A percentile compares a stretch with the other conserved stretches of the same genome.
These are phyloP conservation scores for Aeschynomene evenia DNA, from an alignment of 306 rosid species.

Conservation along the genomic window DNA sequence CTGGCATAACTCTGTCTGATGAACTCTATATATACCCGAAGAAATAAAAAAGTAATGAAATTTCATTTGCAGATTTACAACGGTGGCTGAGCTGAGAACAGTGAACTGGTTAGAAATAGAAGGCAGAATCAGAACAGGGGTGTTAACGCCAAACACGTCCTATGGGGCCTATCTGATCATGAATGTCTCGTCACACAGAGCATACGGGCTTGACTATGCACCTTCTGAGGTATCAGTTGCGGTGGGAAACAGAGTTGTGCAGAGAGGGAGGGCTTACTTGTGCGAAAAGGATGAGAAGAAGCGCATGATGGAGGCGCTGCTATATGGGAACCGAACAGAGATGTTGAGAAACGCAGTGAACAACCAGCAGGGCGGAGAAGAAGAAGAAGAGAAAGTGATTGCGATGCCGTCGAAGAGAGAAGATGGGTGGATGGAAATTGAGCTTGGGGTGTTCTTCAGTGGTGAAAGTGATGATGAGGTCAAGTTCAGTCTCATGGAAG, in stretches of 20 bases:
- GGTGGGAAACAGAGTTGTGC: constrained; percentile 31
- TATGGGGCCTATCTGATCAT: constrained; percentile 58
- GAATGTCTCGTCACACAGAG: constrained; percentile 37
- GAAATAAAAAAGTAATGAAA: too few relatives aligned
- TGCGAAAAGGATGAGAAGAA: constrained; percentile 22
- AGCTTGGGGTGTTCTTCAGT: constrained; percentile 54
- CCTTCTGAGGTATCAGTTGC: constrained; percentile 37
- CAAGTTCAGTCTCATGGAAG: constrained; percentile 46
- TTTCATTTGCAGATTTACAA: constrained; percentile 45
- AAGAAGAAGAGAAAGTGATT: not conserved
- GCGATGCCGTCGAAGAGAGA: constrained; percentile 28
- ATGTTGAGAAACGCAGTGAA: not conserved
- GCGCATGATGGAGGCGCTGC: constrained; percentile 34
- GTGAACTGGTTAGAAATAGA: constrained; percentile 55
- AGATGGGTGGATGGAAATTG: constrained; percentile 73
- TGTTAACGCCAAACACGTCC: constrained; percentile 43
- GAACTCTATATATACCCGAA: too few relatives aligned
- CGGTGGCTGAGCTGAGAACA: constrained; percentile 54
- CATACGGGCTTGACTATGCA: constrained; percentile 49
- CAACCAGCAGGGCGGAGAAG: too few relatives aligned
- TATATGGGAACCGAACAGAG: constrained; percentile 38
- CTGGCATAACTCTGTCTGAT: too few relatives aligned
- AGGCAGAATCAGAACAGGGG: constrained; percentile 43
- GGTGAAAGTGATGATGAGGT: constrained; percentile 46
- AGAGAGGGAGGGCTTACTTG: constrained; percentile 34